Evolutionary conservation across 2,329 filamentous ascomycete species (phyloP), one percentile per base, ranked within the genome.

Genomic region (Fusarium mexicanum): DNA sequence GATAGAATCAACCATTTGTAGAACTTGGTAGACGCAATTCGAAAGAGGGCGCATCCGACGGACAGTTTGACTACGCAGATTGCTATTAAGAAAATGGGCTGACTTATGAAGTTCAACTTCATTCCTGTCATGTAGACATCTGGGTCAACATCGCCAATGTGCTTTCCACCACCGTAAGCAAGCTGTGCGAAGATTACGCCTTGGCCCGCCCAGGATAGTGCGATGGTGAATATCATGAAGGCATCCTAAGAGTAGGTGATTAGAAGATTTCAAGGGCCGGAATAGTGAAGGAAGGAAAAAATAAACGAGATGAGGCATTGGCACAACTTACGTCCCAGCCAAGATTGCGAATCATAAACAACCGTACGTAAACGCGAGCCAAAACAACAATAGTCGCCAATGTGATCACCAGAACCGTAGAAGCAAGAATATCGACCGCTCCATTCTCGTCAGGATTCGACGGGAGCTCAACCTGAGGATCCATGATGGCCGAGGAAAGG

Each of bases 311-410:
- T 10, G 16, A 20, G 40, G 22, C 18, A 22, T 18, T 57, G 11
- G 4, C 22, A 33, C 8, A 46, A 75, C 80, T 63, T 69, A 82
- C 87, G 80, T 90, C 88, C 31, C 81, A 73, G 5, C 87, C 86
- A 50, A 86, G 80, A 35, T 84, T 85, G 31, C 83, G 85, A 50
- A 89, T 81, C 77, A 89, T 83, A 17, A 78, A 74, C 6, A 83
- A 33, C 17, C 87, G 83, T 33, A 88, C 87, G 65, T 86, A 87
- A 40, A 84, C 76, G 37, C 86, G 83, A n/a, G 84, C 76, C 9
- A 82, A 12, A 3, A 87, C 83, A 3, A 81, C 77, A 16, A 86
- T 55, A 1, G 82, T 74, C 4, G 85, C 83, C 18, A 83, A 47
- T 2, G 78, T 75, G 20, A 84, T 83, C 54, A 86, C 80, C 3